Percentiles rank a stretch among this genome's conserved stretches.
These are phyloP conservation scores for Elsinoe batatas DNA, from an alignment of 2,329 filamentous ascomycete species.

Conservation along the genomic window DNA sequence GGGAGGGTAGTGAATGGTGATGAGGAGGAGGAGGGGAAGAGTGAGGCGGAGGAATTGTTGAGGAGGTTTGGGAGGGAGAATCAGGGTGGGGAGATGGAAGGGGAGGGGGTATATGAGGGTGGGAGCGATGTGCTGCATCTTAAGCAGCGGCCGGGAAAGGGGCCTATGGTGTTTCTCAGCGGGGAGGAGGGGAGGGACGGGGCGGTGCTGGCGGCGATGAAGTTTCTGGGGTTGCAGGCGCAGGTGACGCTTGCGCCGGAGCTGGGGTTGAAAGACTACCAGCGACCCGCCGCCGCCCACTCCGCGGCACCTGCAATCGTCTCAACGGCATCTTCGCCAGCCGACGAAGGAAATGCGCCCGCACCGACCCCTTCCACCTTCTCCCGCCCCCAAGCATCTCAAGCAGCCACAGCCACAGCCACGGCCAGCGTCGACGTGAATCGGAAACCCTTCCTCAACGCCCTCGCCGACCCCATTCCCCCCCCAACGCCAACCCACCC, in stretches of 20 bases:
- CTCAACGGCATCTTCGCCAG: no score
- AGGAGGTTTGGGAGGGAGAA: constrained; percentile 81
- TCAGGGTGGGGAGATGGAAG: constrained; percentile 57
- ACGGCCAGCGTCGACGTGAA: no score
- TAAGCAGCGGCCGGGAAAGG: constrained; percentile 22
- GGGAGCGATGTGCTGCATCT: constrained; percentile 78
- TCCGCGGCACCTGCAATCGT: no score
- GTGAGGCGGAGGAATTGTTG: constrained; percentile 53
- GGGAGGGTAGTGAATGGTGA: constrained; percentile 59
- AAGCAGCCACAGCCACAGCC: no score
- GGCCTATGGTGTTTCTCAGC: constrained; percentile 30
- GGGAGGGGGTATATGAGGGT: constrained; percentile 62
- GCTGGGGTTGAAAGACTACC: constrained; percentile 14
- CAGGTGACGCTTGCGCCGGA: background rate
- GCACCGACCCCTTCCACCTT: no score
- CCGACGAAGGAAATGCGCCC: no score
- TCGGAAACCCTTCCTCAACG: no score
- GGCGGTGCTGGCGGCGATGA: constrained; percentile 26
- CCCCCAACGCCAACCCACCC: constrained; percentile 16
- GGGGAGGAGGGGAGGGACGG: constrained; percentile 24
- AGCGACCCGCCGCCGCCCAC: background rate
- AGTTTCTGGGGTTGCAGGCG: constrained; percentile 21
- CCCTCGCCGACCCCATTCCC: background rate
- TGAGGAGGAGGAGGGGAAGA: constrained; percentile 38
- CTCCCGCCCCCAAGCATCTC: no score